phyloP scores from a whole-genome alignment of 106 monocot species.

The Acanthochlamys bracteata region DNA sequence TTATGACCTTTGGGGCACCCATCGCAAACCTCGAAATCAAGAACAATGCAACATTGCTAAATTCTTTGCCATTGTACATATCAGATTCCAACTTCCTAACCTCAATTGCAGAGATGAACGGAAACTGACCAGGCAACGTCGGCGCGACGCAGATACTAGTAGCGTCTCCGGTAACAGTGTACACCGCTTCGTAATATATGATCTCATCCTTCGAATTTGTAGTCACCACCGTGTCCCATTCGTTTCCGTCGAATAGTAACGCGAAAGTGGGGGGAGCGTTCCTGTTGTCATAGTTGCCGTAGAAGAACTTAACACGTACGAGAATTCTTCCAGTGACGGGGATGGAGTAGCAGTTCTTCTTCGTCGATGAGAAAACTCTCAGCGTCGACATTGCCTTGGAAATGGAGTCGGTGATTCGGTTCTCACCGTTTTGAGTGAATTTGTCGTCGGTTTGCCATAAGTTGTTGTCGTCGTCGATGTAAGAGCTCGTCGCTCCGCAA shows the following conservation, averaged over 20 bases:
- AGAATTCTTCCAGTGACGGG: conserved; percentile 9
- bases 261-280: conserved; percentile 23
- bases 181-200: conserved; percentile 5
- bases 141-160: conserved; percentile 21
- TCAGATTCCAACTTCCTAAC: conserved; percentile 7
- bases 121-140: not conserved
- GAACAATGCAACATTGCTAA: not conserved
- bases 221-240: conserved; percentile 17
- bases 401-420: not conserved
- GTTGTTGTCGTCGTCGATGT: conserved; percentile 8
- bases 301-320: conserved; percentile 23
- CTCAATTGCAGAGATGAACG: conserved; percentile 31
- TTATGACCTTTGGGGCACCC: conserved; percentile 8
- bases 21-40: conserved; percentile 4
- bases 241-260: conserved; percentile 17
- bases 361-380: conserved; percentile 16
- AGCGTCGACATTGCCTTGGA: conserved; percentile 14
- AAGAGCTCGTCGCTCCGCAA: conserved; percentile 16
- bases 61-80: conserved; percentile 12
- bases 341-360: conserved; percentile 35
- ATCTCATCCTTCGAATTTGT: not conserved
- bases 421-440: conserved; percentile 13
- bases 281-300: conserved; percentile 42
- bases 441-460: conserved; percentile 21
- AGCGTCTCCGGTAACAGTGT: not conserved